These are phyloP conservation scores for Plasmopara viticola DNA, from an alignment of 352 stramenopile species.

Conservation along the genomic window DNA sequence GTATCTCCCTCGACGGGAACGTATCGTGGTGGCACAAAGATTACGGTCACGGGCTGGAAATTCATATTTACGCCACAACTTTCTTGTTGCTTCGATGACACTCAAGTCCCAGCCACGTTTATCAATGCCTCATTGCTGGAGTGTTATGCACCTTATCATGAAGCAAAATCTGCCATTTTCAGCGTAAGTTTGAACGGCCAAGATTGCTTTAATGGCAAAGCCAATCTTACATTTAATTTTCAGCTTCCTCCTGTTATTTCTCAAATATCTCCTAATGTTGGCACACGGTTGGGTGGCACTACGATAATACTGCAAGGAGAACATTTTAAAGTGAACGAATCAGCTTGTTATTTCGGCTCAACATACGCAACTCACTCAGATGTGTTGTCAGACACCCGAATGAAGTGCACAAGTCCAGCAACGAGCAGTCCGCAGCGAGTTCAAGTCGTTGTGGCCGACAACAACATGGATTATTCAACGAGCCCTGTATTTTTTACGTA, in stretches of 20 bases:
- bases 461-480: constrained; percentile 51
- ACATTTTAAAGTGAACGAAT: constrained; percentile 36
- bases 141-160: constrained; percentile 42
- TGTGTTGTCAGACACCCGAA: constrained; percentile 28
- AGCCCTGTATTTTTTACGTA: constrained; percentile 36
- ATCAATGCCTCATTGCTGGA: constrained; percentile 53
- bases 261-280: constrained; percentile 27
- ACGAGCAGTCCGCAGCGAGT: constrained; percentile 13
- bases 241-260: constrained; percentile 22
- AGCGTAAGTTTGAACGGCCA: constrained; percentile 52
- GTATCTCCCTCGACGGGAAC: constrained; percentile 26
- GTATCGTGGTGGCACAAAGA: constrained; percentile 32
- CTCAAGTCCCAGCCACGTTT: constrained; percentile 47
- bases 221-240: constrained; percentile 38
- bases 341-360: constrained; percentile 34
- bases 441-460: constrained; percentile 53
- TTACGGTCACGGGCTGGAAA: constrained; percentile 39
- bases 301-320: constrained; percentile 31
- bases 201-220: constrained; percentile 40
- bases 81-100: constrained; percentile 58
- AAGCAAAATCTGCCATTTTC: constrained; percentile 18
- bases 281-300: constrained; percentile 48
- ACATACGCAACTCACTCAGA: constrained; percentile 7
- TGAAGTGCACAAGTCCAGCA: constrained; percentile 40
- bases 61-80: constrained; percentile 48